These are phyloP conservation scores for Talaromyces sp. DNA, from an alignment of 2,329 filamentous ascomycete species.

Conservation along the genomic window DNA sequence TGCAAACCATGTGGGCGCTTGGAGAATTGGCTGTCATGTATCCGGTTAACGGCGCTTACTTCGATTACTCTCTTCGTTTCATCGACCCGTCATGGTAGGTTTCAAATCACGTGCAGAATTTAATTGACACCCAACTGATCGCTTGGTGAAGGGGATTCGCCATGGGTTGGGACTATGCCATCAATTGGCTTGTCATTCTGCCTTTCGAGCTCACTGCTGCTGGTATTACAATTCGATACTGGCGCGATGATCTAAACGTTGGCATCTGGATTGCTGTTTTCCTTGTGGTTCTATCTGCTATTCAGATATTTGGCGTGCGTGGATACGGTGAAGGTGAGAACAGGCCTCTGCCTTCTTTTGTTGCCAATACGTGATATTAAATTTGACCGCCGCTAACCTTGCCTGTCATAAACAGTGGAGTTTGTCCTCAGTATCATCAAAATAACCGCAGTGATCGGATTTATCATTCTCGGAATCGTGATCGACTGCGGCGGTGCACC, in stretches of 20 bases:
- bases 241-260: conserved; percentile 50
- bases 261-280: conserved; percentile 58
- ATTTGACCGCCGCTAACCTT: neutral
- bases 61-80: conserved; percentile 60
- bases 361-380: no score
- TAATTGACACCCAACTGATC: neutral
- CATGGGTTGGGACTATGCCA: conserved; percentile 60
- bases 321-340: conserved; percentile 33
- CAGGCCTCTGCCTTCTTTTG: neutral
- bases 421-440: conserved; percentile 59
- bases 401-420: conserved; percentile 44
- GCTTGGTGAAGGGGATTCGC: conserved; percentile 40
- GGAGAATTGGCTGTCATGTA: conserved; percentile 61
- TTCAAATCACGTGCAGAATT: neutral
- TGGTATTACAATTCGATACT: conserved; percentile 54
- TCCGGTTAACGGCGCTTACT: conserved; percentile 62
- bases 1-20: conserved; percentile 58
- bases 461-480: conserved; percentile 75
- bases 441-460: conserved; percentile 57
- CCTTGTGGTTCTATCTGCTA: conserved; percentile 49
- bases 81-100: conserved; percentile 56
- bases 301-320: conserved; percentile 58
- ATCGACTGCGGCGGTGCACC: conserved; percentile 45
- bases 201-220: conserved; percentile 70
- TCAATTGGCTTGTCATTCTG: conserved; percentile 79